Evolutionary conservation across 257 asterid species (phyloP).

Genomic region (Rauvolfia tetraphylla): DNA sequence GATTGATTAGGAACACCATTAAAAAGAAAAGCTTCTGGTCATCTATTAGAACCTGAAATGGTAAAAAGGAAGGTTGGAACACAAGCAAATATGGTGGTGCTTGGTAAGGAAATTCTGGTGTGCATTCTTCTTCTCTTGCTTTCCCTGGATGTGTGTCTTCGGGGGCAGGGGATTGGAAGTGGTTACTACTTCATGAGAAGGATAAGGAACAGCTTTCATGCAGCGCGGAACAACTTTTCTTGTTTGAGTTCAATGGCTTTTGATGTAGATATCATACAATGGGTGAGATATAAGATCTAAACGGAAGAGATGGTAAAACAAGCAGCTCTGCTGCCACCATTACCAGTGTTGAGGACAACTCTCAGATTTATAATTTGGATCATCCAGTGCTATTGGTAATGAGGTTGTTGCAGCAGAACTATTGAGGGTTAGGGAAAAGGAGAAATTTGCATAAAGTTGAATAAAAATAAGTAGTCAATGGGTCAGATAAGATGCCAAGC

Average conservation of each 20-base stretch:
- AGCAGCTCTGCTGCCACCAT: not conserved
- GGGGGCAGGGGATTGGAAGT: not conserved
- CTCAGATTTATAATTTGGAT: not conserved
- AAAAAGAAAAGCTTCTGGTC: constrained; percentile 51
- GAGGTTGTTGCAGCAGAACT: not conserved
- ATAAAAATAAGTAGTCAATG: no score
- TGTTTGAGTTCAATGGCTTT: not conserved
- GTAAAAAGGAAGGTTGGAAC: constrained; percentile 34
- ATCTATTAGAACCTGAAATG: constrained; percentile 39
- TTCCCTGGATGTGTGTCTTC: no score
- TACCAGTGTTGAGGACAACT: not conserved
- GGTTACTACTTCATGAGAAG: not conserved
- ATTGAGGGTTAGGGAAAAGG: not conserved
- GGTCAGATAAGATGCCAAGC: not conserved
- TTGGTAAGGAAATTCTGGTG: constrained; percentile 34
- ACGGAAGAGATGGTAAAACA: no score
- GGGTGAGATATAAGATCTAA: no score
- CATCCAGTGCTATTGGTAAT: not conserved
- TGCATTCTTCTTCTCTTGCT: no score
- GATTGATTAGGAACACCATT: constrained; percentile 31
- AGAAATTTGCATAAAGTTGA: no score
- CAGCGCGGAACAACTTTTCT: not conserved
- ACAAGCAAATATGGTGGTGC: constrained; percentile 13
- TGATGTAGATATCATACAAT: not conserved
- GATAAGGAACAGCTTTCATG: not conserved